Conservation (phyloP, 2,329 filamentous ascomycete species). For the Verticillium klebahnii region DNA sequence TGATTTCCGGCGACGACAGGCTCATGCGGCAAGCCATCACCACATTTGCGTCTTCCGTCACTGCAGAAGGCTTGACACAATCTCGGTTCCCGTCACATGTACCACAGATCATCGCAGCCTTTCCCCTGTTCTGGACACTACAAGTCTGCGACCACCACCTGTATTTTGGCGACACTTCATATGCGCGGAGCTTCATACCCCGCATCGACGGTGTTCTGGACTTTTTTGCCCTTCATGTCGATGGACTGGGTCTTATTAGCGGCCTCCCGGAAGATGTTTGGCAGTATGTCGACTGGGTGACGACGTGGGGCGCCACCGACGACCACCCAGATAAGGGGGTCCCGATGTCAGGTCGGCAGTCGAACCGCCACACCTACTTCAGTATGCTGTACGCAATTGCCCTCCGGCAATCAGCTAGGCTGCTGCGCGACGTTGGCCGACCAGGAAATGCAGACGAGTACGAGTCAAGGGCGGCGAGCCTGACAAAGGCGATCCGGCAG, state of each 20-base stretch:
- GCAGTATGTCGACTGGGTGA: background rate
- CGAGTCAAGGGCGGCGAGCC: background rate
- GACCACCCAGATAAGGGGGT: background rate
- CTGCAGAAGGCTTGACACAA: background rate
- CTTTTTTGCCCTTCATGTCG: slow-evolving; percentile 22
- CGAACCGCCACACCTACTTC: background rate
- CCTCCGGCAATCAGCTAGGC: background rate
- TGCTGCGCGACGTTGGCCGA: background rate
- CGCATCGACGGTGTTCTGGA: slow-evolving; percentile 15
- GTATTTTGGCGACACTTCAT: background rate
- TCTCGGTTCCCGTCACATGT: background rate
- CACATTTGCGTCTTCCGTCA: background rate
- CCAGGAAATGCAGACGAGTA: background rate
- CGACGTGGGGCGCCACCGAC: background rate
- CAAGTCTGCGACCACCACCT: background rate
- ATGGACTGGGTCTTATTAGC: slow-evolving; percentile 19
- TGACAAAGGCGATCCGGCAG: background rate
- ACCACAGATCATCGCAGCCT: background rate
- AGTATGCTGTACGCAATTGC: background rate
- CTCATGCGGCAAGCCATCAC: background rate
- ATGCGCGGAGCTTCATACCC: slow-evolving; percentile 12
- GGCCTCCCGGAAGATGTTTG: background rate
- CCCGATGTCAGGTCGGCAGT: background rate
- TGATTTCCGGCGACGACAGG: background rate
- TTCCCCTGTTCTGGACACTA: background rate